A percentile compares a stretch with the other conserved stretches of the same genome.
Conservation (phyloP, 164 flowering plant species). For the Amborella trichopoda region DNA sequence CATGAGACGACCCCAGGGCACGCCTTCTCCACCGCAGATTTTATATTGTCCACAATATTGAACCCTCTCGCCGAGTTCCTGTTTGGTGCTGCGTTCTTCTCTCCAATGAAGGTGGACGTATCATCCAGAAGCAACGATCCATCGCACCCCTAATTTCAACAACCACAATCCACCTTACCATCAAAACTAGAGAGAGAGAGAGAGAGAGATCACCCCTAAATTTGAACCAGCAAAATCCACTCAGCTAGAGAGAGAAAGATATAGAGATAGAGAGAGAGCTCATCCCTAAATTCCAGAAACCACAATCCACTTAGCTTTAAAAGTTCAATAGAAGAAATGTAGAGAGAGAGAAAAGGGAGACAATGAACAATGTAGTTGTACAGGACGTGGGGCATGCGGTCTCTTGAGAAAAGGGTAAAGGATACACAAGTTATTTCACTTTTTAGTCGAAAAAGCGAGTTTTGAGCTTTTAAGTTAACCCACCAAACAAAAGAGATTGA, state of each 20-base stretch:
- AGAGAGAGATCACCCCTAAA: neutral
- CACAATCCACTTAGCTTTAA: neutral
- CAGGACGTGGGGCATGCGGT: no score
- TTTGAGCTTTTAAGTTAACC: no score
- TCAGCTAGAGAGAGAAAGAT: neutral
- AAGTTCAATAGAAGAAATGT: neutral
- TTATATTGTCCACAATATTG: neutral
- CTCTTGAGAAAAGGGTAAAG: no score
- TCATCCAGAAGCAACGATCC: neutral
- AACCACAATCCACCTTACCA: no score
- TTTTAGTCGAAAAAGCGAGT: no score
- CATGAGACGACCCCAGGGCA: conserved; percentile 2
- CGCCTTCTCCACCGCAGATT: conserved; percentile 1
- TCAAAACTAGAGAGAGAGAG: no score
- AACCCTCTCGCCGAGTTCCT: neutral
- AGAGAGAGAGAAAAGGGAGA: no score
- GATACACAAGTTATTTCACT: no score
- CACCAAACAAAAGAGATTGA: no score
- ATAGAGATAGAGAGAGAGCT: neutral
- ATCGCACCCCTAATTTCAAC: neutral
- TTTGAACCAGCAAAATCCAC: neutral
- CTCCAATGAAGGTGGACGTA: conserved; percentile 2
- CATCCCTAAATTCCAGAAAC: neutral
- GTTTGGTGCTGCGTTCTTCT: neutral
- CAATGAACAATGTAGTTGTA: no score